phyloP scores from a whole-genome alignment of 495 filamentous ascomycete species.

The Thozetella sp. region DNA sequence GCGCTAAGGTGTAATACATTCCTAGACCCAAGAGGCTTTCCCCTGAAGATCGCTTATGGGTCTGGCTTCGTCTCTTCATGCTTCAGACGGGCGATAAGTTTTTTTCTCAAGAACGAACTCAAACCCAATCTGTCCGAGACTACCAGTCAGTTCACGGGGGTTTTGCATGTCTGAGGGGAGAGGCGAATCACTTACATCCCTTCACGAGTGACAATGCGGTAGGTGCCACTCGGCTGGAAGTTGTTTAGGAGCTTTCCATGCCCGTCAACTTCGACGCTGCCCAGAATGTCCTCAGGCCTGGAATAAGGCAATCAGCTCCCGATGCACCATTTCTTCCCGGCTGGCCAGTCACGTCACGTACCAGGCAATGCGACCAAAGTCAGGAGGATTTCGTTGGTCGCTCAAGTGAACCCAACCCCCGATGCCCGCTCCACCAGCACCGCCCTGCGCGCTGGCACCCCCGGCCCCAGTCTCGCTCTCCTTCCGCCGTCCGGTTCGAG shows the following conservation, averaged over 20 bases:
- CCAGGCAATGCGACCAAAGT: constrained; percentile 89
- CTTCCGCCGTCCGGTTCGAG: constrained; percentile 30
- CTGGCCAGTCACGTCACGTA: constrained; percentile 1
- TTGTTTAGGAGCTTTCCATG: constrained; percentile 69
- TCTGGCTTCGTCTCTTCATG: too few species aligned
- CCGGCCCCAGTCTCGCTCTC: constrained; percentile 60
- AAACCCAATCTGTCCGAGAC: too few species aligned
- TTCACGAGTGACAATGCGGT: constrained; percentile 68
- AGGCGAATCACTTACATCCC: constrained; percentile 68
- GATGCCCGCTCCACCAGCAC: constrained; percentile 76
- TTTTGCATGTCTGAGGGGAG: background rate
- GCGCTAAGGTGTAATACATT: too few species aligned
- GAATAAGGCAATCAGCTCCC: background rate
- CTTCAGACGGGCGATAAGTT: too few species aligned
- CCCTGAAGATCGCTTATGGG: too few species aligned
- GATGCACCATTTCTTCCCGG: too few species aligned
- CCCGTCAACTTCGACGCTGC: constrained; percentile 84
- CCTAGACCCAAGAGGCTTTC: too few species aligned
- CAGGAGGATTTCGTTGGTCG: constrained; percentile 79
- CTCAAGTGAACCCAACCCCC: constrained; percentile 92
- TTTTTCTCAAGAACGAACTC: too few species aligned
- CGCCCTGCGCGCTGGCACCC: constrained; percentile 80
- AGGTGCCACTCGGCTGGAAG: constrained; percentile 69
- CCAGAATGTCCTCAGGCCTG: constrained; percentile 86
- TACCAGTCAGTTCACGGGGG: too few species aligned